phyloP scores from a whole-genome alignment of 148 eudicot species.

The Arctostaphylos glauca region DNA sequence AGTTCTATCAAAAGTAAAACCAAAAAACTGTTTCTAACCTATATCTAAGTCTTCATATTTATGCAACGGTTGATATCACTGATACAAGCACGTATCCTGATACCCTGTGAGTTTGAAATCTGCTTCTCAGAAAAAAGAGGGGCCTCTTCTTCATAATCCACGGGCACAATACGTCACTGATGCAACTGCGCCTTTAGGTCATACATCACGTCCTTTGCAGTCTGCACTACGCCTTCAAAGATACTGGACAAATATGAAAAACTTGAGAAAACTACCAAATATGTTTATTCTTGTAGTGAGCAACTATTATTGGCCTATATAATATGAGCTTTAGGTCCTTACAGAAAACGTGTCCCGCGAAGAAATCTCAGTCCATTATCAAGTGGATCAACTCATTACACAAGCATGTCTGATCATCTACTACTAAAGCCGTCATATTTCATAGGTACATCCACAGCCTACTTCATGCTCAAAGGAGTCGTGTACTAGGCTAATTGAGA shows the following conservation, averaged over 20 bases:
- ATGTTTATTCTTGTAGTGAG: no score
- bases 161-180: no score
- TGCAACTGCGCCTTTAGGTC: conserved; percentile 47
- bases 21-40: no score
- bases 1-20: no score
- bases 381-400: neutral
- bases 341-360: neutral
- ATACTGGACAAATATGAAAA: neutral
- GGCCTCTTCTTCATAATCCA: no score
- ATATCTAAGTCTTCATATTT: no score
- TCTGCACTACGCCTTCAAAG: conserved; percentile 35
- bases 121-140: no score
- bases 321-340: neutral
- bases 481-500: neutral
- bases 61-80: no score
- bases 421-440: neutral
- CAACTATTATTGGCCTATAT: neutral
- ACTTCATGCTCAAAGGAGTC: neutral
- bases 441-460: neutral
- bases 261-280: no score
- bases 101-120: no score
- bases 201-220: conserved; percentile 28
- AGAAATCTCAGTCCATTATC: neutral
- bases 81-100: no score
- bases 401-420: neutral